Evolutionary conservation across 441 rosid species (phyloP).

Genomic region (Gossypium davidsonii): DNA sequence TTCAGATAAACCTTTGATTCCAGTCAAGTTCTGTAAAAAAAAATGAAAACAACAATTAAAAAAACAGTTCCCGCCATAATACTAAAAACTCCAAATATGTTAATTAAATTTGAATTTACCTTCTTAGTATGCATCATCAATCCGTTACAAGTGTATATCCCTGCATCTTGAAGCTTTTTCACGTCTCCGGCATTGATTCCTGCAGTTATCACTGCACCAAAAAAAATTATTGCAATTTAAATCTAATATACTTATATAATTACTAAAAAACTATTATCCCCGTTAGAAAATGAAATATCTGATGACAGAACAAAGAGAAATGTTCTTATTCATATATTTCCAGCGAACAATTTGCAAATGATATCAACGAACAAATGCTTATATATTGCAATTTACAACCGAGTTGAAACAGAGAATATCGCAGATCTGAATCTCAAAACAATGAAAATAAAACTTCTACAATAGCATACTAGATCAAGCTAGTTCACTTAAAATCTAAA

Average conservation of each 20-base stretch:
- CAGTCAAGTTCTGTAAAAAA: slow-evolving; percentile 63
- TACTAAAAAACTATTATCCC: background rate
- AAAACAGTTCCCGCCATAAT: background rate
- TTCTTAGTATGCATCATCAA: slow-evolving; percentile 96
- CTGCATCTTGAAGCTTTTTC: slow-evolving; percentile 92
- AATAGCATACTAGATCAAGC: background rate
- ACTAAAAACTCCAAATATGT: slow-evolving; percentile 2
- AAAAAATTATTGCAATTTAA: background rate
- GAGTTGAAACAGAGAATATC: background rate
- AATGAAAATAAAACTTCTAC: background rate
- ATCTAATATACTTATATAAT: background rate
- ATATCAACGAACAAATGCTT: background rate
- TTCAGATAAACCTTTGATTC: slow-evolving; percentile 89
- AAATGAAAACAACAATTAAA: background rate
- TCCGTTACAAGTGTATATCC: slow-evolving; percentile 90
- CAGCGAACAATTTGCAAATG: background rate
- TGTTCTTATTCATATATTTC: background rate
- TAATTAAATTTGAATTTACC: slow-evolving; percentile 28
- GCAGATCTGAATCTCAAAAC: background rate
- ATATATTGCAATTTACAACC: background rate
- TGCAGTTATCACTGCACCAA: slow-evolving; percentile 53
- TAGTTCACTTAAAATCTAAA: background rate
- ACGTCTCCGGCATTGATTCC: slow-evolving; percentile 93
- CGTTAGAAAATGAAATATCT: background rate
- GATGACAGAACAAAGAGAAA: background rate